These are phyloP conservation scores for Batkoa obscura DNA, from an alignment of 371 early-diverging fungal species.

Conservation along the genomic window DNA sequence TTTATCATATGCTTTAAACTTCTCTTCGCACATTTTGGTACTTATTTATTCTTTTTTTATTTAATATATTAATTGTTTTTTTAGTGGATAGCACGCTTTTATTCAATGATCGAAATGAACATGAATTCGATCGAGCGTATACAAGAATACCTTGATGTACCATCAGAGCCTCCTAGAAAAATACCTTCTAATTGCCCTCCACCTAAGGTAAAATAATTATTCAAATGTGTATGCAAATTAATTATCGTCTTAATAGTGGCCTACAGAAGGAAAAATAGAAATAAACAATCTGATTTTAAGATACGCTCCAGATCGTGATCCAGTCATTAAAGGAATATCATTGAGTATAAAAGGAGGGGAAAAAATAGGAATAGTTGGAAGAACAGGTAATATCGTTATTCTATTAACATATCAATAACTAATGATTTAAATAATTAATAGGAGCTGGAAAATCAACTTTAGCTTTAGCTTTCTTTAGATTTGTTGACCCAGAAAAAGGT, in stretches of 20 bases:
- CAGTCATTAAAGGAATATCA: constrained; percentile 31
- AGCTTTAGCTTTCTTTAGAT: constrained; percentile 41
- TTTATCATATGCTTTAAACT: constrained; percentile 47
- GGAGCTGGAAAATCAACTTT: constrained; percentile 48
- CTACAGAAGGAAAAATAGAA: constrained; percentile 32
- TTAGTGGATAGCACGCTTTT: constrained; percentile 19
- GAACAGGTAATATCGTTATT: constrained; percentile 12
- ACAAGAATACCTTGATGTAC: constrained; percentile 30
- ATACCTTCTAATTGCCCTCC: constrained; percentile 25
- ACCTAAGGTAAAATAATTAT: neutral
- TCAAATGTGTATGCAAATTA: too few relatives aligned
- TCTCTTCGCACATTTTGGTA: constrained; percentile 28
- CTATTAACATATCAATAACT: constrained; percentile 9
- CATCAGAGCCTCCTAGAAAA: constrained; percentile 33
- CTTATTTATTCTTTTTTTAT: constrained; percentile 3
- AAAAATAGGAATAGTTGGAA: constrained; percentile 42
- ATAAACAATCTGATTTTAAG: constrained; percentile 30
- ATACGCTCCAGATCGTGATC: constrained; percentile 34
- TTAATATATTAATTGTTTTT: neutral
- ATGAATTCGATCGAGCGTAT: constrained; percentile 50
- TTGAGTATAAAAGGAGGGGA: constrained; percentile 26
- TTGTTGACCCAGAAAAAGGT: constrained; percentile 40
- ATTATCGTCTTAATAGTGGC: constrained; percentile 22
- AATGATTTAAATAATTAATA: too few relatives aligned
- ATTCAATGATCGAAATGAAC: constrained; percentile 37